Base-by-base conservation (phyloP, 805 yeast species). In the Cyberlindnera maritima region DNA sequence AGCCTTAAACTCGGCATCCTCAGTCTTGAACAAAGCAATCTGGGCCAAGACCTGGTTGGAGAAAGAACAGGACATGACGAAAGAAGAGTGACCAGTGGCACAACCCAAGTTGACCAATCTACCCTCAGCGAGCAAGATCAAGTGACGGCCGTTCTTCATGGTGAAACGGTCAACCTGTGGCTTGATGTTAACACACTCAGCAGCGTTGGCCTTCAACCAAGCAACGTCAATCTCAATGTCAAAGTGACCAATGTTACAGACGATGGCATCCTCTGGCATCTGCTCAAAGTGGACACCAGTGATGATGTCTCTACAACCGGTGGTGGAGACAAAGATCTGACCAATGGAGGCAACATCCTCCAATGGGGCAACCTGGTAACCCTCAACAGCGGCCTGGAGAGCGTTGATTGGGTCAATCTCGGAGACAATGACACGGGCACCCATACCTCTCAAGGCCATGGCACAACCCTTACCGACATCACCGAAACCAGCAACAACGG, bases 391-490 rank as follows among this genome's bases (percentile, higher is more conserved):
- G 62, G 99, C 99, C 81, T 92, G 99, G 66, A 92, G 81, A 61
- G 99, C 99, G 73, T 92, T 92, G 78, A 92, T 92, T 68, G 99
- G 99, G 75, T 92, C 99, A 66, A 92, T 79, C 80, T 92, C 99
- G 61, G 98, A 86, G 66, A 92, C 90, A 59, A 94, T 81, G 63
- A 92, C 99, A 75, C 97, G 88, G 60, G 99, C 97, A 79, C 99
- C 99, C 97, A 92, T 91, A 69, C 95, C 91, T 77, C 88, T 85
- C 66, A 94, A 83, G 59, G 99, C 96, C 88, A 90, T 86, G 71
- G 97, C 97, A 83, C 99, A 92, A 74, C 99, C 99, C 80, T 92
- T 92, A 79, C 99, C 99, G 68, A 92, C 99, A 71, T 92, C 99
- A 83, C 99, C 99, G 80, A 84, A 92, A 76, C 99, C 99, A 54